Conservation (phyloP, 352 stramenopile genomes). For the Phytophthora chlamydospora region DNA sequence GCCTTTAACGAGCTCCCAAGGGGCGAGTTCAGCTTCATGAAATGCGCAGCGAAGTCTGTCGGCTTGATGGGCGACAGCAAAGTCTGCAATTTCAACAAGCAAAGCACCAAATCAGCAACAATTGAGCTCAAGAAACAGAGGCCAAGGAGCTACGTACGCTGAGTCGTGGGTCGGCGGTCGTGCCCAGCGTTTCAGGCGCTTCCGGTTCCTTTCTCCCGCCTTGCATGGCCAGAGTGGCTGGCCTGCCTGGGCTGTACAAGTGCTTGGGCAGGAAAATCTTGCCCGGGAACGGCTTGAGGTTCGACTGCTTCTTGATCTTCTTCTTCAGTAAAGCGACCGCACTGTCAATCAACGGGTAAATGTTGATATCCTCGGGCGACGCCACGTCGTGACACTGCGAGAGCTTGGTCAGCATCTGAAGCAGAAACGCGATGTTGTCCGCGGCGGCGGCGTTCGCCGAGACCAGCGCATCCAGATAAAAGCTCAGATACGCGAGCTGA, state of each 20-base stretch:
- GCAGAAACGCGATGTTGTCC: slow-evolving; percentile 88
- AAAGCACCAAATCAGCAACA: slow-evolving; percentile 12
- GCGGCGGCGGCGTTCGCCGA: slow-evolving; percentile 50
- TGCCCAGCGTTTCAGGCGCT: slow-evolving; percentile 25
- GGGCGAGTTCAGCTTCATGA: slow-evolving; percentile 69
- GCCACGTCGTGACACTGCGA: slow-evolving; percentile 72
- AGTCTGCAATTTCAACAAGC: slow-evolving; percentile 38
- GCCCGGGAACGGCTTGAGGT: slow-evolving; percentile 82
- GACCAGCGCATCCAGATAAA: slow-evolving; percentile 81
- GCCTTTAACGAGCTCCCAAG: slow-evolving; percentile 47
- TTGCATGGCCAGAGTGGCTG: slow-evolving; percentile 20
- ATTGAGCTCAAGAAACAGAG: slow-evolving; percentile 4
- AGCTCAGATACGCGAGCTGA: slow-evolving; percentile 61
- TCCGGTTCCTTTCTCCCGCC: slow-evolving; percentile 33
- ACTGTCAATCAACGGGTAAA: slow-evolving; percentile 75
- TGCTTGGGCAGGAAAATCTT: slow-evolving; percentile 86
- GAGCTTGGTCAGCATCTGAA: slow-evolving; percentile 83
- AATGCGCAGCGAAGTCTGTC: slow-evolving; percentile 52
- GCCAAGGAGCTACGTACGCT: slow-evolving; percentile 42
- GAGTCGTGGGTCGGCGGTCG: slow-evolving; percentile 38
- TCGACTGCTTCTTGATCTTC: slow-evolving; percentile 87
- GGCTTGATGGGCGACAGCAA: slow-evolving; percentile 82
- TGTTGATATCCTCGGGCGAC: slow-evolving; percentile 41
- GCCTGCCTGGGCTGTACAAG: slow-evolving; percentile 48
- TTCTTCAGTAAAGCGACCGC: slow-evolving; percentile 69